Evolutionary conservation across 2,329 filamentous ascomycete genomes (phyloP).

Genomic region (Grosmannia serpens): DNA sequence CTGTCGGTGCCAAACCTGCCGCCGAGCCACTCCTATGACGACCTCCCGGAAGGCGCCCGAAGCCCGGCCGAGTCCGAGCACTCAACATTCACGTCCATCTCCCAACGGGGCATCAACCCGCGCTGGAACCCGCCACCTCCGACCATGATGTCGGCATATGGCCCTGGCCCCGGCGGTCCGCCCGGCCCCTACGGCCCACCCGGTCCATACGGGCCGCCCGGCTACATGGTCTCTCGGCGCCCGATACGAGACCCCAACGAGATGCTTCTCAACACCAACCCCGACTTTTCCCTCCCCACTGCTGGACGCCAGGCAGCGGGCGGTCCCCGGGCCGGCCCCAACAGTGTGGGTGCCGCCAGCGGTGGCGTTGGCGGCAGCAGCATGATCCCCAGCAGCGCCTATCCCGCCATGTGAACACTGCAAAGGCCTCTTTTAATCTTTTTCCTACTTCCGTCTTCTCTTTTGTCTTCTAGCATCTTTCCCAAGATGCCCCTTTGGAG

Average conservation of each 20-base stretch:
- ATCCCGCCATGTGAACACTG: slow-evolving; percentile 24
- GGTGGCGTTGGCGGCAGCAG: slow-evolving; percentile 20
- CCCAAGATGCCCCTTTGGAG: background rate
- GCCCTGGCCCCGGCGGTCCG: slow-evolving; percentile 4
- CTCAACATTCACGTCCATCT: slow-evolving; percentile 82
- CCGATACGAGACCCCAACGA: slow-evolving; percentile 52
- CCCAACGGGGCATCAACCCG: slow-evolving; percentile 78
- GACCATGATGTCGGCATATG: slow-evolving; percentile 30
- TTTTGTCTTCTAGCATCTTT: background rate
- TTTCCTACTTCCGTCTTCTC: background rate
- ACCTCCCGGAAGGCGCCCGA: slow-evolving; percentile 36
- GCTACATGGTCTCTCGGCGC: slow-evolving; percentile 20
- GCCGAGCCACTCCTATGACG: slow-evolving; percentile 19
- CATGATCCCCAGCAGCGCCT: slow-evolving; percentile 43
- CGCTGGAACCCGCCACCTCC: slow-evolving; percentile 58
- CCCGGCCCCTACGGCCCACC: background rate
- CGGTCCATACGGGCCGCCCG: background rate
- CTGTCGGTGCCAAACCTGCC: slow-evolving; percentile 16
- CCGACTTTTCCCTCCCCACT: slow-evolving; percentile 68
- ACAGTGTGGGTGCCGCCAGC: slow-evolving; percentile 8
- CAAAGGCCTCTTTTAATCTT: background rate
- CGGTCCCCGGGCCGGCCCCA: slow-evolving; percentile 10
- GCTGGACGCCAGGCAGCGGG: slow-evolving; percentile 6
- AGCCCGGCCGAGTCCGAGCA: slow-evolving; percentile 69
- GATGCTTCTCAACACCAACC: slow-evolving; percentile 65